Base-by-base conservation (phyloP, 768 basidiomycete species). In the Termitomyces heimii region DNA sequence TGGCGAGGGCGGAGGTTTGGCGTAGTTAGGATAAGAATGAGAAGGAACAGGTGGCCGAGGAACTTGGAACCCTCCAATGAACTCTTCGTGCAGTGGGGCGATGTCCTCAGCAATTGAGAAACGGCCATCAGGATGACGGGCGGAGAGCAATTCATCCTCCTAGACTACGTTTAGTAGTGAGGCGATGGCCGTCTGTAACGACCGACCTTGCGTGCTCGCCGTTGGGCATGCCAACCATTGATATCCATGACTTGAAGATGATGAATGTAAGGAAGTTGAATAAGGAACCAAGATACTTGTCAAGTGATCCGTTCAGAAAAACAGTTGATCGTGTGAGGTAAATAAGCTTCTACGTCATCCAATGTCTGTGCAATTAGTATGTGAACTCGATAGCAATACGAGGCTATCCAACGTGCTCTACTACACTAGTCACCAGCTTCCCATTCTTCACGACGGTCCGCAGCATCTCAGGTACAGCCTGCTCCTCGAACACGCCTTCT, bases 391-490 rank as follows among this genome's bases (percentile, higher is more conserved):
- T n/a, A 0, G 31, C 31, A 31, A 13, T 6, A 34, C 34, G 51
- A 43, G 29, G 53, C 57, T 70, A 89, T 44, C 87, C 87, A 63
- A 73, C 73, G 63, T 98, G 96, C 70, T 98, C 94, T 9, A 98
- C 89, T 28, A 97, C 83, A 13, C 77, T 85, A 18, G 96, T 98
- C 37, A 94, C 82, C 57, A 98, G 73, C 71, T 89, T 96, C 12
- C 96, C 95, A 60, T 81, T 75, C 67, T 83, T 75, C 28, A 99
- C 77, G 35, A 84, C 80, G 20, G 91, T 92, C 79, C 84, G 92
- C 71, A 99, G 78, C 92, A 97, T 98, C 74, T 99, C 97, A 0
- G 97, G 96, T 20, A 99, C 76, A 0, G 96, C 80, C 61, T 86
- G 85, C 71, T 99, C 97, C 60, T 82, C 82, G 64, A 94, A 98